Evolutionary conservation across 1,139 yeast species (phyloP), one percentile per base, ranked within the genome.

Genomic region (Saccharomyces hybrid): DNA sequence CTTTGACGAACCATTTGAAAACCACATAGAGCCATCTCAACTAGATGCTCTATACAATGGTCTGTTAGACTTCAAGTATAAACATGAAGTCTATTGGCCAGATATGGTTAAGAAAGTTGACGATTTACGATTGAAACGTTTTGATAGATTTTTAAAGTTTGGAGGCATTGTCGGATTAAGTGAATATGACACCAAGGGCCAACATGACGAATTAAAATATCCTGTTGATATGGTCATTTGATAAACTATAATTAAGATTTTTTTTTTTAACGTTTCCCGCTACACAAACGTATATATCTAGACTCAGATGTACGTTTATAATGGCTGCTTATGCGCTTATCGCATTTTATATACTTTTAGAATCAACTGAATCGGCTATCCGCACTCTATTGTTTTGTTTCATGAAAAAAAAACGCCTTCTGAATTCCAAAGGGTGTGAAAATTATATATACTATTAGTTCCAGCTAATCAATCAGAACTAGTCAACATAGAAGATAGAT

Each of bases 41-140:
- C 76, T 91, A 53, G 96, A 88, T 63, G 76, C 80, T 58, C 88
- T 85, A 52, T 90, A 88, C 66, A 88, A 88, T 51, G 98, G 97
- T 11, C 70, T 74, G 28, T 81, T 88, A 38, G 87, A 87, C 61
- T 90, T 90, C 68, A 86, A 83, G 53, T 91, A 90, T 66, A 75
- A 76, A 51, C 97, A 90, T 65, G 82, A 79, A 19, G 73, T 77
- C 27, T 90, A 89, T 70, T 90, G 97, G 97, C 84, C 84, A 3
- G 83, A 79, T 56, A 74, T 90, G 76, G 75, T 77, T 49, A 69
- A 73, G 53, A 76, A 85, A 64, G 81, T 86, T 3, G 77, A 76
- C n/a, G 71, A 66, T 48, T 82, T 84, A 60, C 76, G 79, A 56
- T 62, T 68, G 9, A 68, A 67, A 41, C 84, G 84, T 62, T 71